Base-by-base conservation (phyloP, 139 green algal species). In the Chlorella sp. region DNA sequence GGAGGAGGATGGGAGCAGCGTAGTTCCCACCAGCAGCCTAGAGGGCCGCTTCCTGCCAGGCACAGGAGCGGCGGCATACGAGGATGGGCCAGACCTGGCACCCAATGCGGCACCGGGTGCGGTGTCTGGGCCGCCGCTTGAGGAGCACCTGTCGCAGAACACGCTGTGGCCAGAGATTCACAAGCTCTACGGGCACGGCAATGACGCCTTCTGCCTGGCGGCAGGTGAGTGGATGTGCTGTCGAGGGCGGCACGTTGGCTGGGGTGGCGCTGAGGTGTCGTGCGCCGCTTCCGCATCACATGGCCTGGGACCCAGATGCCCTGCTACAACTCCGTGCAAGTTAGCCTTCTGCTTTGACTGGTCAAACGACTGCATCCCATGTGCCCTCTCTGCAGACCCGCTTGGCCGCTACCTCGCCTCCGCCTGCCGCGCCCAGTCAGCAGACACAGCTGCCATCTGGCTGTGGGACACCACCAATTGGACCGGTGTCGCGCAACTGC, bases 101-200 rank as follows among this genome's bases (percentile, higher is more conserved):
- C 96, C 96, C 11, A 89, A 82, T 34, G 87, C 94, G 4, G 80
- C 81, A n/a, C 95, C 95, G 9, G 72, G 60, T 6, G 91, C 85
- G 26, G 56, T 95, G 9, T 47, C 74, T 30, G 86, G 84, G 2
- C 95, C 95, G 0, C 97, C 97, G 0, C 83, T 98, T 38, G 97
- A 99, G 86, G 97, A 99, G 91, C 93, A 98, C 83, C 92, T 99
- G 32, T 90, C 92, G 2, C 92, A 97, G 80, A 97, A 94, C 86
- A 98, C 94, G 34, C 92, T 98, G 81, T 98, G 96, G 96, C 96
- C 96, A 0, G 96, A 98, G 78, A 87, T 92, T 21, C 88, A 92
- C 74, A 99, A 99, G 94, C 93, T 99, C 81, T 99, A 99, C 82
- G 97, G 97, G 20, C 97, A 99, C 84, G 97, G 96, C 39, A 97